Base-by-base conservation (phyloP, 352 stramenopile species). In the Phytopythium chamaehyphon region DNA sequence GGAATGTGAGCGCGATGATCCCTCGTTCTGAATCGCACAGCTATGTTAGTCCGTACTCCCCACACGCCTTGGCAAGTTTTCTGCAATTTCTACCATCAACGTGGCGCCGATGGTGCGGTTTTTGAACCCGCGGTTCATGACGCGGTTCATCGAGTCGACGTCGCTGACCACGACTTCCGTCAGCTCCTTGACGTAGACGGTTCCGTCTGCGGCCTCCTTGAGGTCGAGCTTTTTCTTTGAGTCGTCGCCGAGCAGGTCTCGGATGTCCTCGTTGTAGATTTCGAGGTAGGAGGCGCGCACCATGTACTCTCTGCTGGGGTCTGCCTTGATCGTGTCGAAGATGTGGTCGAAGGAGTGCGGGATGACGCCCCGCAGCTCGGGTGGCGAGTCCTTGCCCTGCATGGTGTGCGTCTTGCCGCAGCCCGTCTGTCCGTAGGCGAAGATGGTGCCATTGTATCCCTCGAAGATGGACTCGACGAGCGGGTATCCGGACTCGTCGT, bases 191-290 rank as follows among this genome's bases (percentile, higher is more conserved):
- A 98, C 86, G 61, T 93, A 97, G 5, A 96, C 85, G 1, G 76
- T 75, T 8, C 78, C 75, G 31, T 90, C 73, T 6, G 71, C 72
- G 33, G 83, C 73, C 52, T 98, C 92, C 33, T 95, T 90, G 24
- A 97, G 64, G 24, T 90, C 70, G 50, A 95, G 61, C 64, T 83
- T 83, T 58, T 93, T 83, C 64, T 93, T 85, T 19, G 71, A 40
- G 61, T 88, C 73, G 42, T 97, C 80, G 11, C 47, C 59, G 10
- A 98, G 73, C 15, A 98, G 60, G 60, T 98, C 93, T 19, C 84
- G 76, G 45, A 98, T 96, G 49, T 95, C 86, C 52, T 98, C 93
- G 54, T 98, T 98, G 78, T 98, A 98, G 45, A 98, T 97, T 60
- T 98, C 93, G 19, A 98, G 69, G 63, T 97, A 98, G 42, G 86